Evolutionary conservation across 73 alveolate genomes (phyloP).

Genomic region (Paramecium biaurelia): DNA sequence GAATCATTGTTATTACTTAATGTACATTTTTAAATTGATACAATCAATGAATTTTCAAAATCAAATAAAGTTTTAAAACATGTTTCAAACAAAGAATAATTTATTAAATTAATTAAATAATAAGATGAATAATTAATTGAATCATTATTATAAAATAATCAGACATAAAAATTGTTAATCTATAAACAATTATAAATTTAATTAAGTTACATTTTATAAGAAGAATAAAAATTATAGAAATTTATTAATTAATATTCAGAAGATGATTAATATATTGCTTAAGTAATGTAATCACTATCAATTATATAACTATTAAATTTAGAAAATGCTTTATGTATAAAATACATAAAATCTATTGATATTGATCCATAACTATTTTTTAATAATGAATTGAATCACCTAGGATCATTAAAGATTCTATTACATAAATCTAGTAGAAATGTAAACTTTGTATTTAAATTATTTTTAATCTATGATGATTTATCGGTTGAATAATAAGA

Average conservation of each 20-base stretch:
- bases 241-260: not conserved
- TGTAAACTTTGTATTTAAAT: not conserved
- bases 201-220: not conserved
- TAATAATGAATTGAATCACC: not conserved
- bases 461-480: slow-evolving; percentile 22
- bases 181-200: not conserved
- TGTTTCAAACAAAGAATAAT: not conserved
- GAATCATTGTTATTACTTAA: not conserved
- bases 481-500: not conserved
- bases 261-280: not conserved
- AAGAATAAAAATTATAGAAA: not conserved
- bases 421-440: not conserved
- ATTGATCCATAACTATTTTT: not conserved
- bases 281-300: not conserved
- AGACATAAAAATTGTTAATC: not conserved
- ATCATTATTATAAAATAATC: not conserved
- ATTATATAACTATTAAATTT: not conserved
- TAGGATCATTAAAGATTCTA: not conserved
- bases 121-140: not conserved
- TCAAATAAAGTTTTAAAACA: not conserved
- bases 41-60: not conserved
- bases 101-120: not conserved
- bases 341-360: not conserved
- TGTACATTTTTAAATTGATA: not conserved
- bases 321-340: not conserved